Conservation (phyloP, 2,329 filamentous ascomycete genomes). For the Xylariomycetidae sp. region DNA sequence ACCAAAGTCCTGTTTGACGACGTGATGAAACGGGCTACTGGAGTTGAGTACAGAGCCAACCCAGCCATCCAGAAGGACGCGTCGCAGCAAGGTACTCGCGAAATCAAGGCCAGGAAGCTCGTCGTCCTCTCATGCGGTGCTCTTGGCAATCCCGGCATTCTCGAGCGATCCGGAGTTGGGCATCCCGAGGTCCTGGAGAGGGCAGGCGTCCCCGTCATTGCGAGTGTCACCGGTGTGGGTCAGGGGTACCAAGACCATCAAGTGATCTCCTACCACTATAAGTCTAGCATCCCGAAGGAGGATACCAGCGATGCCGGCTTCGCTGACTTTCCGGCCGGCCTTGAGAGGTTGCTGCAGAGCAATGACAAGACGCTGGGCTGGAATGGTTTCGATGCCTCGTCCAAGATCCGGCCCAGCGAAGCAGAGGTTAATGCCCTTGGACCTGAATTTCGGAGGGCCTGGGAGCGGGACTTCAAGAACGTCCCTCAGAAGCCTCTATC, state of each 20-base stretch:
- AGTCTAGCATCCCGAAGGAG: not conserved
- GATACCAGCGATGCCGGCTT: slow-evolving; percentile 11
- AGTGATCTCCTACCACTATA: not conserved
- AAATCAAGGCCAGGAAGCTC: slow-evolving; percentile 30
- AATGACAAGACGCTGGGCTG: slow-evolving; percentile 8
- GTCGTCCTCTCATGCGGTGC: slow-evolving; percentile 2
- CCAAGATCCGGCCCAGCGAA: slow-evolving; percentile 4
- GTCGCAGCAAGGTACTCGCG: not conserved
- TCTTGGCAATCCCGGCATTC: not conserved
- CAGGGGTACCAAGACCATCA: slow-evolving; percentile 37
- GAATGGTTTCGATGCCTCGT: slow-evolving; percentile 6
- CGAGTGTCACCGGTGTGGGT: slow-evolving; percentile 40
- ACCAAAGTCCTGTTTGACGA: slow-evolving; percentile 2
- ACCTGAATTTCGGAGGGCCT: not conserved
- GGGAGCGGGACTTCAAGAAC: slow-evolving; percentile 3
- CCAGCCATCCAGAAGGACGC: slow-evolving; percentile 32
- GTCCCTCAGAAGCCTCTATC: slow-evolving; percentile 2
- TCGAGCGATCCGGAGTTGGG: slow-evolving; percentile 4
- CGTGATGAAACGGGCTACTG: slow-evolving; percentile 14
- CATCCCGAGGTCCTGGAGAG: slow-evolving; percentile 19
- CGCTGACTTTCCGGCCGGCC: slow-evolving; percentile 3
- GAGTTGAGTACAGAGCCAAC: slow-evolving; percentile 19
- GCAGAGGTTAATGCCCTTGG: slow-evolving; percentile 2
- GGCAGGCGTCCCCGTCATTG: slow-evolving; percentile 22
- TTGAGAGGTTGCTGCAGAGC: slow-evolving; percentile 6